Evolutionary conservation across 441 rosid genomes (phyloP), one percentile per base, ranked within the genome.

Genomic region (Corymbia calophylla): DNA sequence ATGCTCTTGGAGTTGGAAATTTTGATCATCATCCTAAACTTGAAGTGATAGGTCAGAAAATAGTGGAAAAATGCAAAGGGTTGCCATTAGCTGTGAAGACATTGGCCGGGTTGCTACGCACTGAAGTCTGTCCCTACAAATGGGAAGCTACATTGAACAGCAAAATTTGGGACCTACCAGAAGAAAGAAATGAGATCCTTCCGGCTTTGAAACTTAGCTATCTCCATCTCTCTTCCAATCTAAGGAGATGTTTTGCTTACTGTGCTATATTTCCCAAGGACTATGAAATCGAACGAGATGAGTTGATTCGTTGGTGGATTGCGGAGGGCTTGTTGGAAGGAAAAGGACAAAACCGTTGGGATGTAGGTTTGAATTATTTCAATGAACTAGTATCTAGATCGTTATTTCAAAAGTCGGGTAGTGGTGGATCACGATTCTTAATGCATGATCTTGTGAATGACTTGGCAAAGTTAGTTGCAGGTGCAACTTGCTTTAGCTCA

Each of bases 51-150:
- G 73, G 73, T 66, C 11, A 2, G 1, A 31, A 66, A 66, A 66
- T 64, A 64, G 39, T 64, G 35, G 39, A 64, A 64, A 64, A 64
- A 15, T n/a, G 73, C 73, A n/a, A 64, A 64, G 39, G 73, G 11
- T 64, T 64, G 39, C 39, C 73, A 4, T n/a, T 64, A 64, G 73
- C 39, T 1, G 6, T 64, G 39, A 64, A 64, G 39, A 64, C 73
- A n/a, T 31, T 64, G 73, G 73, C 73, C 2, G 39, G 73, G 39
- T 18, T 64, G 8, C 39, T 64, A 7, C 6, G 39, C 73, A n/a
- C 3, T 7, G 6, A 15, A 17, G 3, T 15, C 1, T 7, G 2
- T 64, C 39, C 10, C 19, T 1, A 15, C 3, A 16, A n/a, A n/a
- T 66, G 73, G 39, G 73, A 66, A 66, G 73, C 39, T 15, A 66